These are phyloP conservation scores for Fusarium mundagurra DNA, from an alignment of 2,329 filamentous ascomycete species.

Conservation along the genomic window DNA sequence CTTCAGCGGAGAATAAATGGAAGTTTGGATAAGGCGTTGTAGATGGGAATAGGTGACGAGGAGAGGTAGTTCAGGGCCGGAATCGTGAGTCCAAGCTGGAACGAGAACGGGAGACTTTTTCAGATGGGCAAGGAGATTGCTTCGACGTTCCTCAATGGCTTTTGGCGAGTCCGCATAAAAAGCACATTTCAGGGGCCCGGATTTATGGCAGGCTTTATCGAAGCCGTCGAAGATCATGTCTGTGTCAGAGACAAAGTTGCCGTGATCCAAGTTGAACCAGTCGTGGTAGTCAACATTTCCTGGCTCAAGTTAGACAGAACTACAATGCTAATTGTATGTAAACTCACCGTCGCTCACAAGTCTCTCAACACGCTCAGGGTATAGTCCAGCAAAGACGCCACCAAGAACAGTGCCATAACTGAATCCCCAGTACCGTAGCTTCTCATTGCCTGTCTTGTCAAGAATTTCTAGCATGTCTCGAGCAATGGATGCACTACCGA, in stretches of 20 bases:
- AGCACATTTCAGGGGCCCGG: conserved; percentile 58
- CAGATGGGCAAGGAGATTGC: conserved; percentile 53
- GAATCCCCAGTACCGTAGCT: conserved; percentile 63
- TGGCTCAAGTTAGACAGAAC: conserved; percentile 5
- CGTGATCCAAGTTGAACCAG: conserved; percentile 58
- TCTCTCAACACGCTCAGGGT: conserved; percentile 60
- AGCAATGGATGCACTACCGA: conserved; percentile 56
- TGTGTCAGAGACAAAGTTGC: conserved; percentile 62
- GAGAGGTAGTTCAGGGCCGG: conserved; percentile 54
- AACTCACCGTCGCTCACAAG: conserved; percentile 61
- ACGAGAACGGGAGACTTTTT: conserved; percentile 57
- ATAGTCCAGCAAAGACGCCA: conserved; percentile 62
- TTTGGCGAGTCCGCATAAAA: conserved; percentile 52
- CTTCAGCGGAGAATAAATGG: conserved; percentile 57
- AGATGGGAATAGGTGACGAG: conserved; percentile 62
- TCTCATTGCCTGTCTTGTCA: conserved; percentile 52
- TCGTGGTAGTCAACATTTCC: conserved; percentile 64
- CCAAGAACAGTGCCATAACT: conserved; percentile 65
- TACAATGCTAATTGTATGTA: rapidly evolving
- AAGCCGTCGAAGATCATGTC: conserved; percentile 65
- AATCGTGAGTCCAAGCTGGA: conserved; percentile 37
- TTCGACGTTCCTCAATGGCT: conserved; percentile 53
- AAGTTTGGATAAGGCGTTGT: conserved; percentile 53
- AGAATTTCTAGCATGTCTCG: conserved; percentile 61
- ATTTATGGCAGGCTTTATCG: conserved; percentile 62